A percentile compares a stretch with the other conserved stretches of the same genome.
Conservation (phyloP, 2,329 filamentous ascomycete species). For the Alternaria hordeiaustralica region DNA sequence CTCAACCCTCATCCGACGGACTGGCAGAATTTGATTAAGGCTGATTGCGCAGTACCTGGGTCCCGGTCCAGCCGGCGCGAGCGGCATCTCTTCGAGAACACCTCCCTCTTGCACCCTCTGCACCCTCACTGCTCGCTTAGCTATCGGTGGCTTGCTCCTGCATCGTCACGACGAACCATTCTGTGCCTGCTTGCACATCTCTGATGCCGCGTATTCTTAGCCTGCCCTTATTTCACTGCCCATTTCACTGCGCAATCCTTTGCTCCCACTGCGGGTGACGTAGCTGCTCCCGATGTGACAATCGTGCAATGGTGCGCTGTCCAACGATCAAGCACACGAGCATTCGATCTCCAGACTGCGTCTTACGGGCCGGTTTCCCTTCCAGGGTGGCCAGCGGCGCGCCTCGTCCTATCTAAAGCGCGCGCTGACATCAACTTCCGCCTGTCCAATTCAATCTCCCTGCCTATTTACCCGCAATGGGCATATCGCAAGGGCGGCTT, state of each 20-base stretch:
- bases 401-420: conserved; percentile 10
- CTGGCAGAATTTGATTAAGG: conserved; percentile 19
- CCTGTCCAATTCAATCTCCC: conserved; percentile 31
- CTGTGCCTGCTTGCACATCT: not conserved
- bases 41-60: conserved; percentile 27
- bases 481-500: conserved; percentile 28
- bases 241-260: not conserved
- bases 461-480: conserved; percentile 41
- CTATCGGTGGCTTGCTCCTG: conserved; percentile 4
- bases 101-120: conserved; percentile 9
- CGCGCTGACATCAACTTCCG: conserved; percentile 36
- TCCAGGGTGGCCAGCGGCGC: conserved; percentile 5
- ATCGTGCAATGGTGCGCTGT: not conserved
- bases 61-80: conserved; percentile 15
- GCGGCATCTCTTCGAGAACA: conserved; percentile 15
- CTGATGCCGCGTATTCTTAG: not conserved
- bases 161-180: conserved; percentile 4
- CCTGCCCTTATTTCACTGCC: not conserved
- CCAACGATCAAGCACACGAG: not conserved
- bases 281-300: not conserved
- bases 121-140: not conserved
- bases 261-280: not conserved
- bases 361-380: conserved; percentile 1
- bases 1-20: conserved; percentile 14
- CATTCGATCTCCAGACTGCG: not conserved